Evolutionary conservation across 1,284 basidiomycete species (phyloP), one percentile per base, ranked within the genome.

Genomic region (Trametes pubescens): DNA sequence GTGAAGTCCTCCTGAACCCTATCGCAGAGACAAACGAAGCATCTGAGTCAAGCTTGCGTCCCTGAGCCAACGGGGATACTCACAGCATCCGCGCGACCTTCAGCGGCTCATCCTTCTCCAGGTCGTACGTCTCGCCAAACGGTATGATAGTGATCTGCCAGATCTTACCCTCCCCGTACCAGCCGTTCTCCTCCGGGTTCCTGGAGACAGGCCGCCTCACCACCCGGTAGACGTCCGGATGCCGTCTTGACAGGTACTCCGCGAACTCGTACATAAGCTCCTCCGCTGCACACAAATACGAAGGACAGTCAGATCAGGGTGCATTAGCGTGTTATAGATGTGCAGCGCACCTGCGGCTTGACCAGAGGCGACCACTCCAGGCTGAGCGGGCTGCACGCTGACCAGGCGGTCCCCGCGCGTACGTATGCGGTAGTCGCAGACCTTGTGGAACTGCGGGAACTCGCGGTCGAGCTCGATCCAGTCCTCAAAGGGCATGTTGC

Each of bases 1-100:
- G 90, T 90, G 47, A 93, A 78, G 71, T 94, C 92, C 65, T 94
- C 92, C 69, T 92, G 90, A 5, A 86, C 76, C 35, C 85, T 84
- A 24, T 24, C 4, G 44, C 11, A 18, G 2, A 14, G 40, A 3
- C 18, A 54, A 13, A 35, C 6, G 29, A 37, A 47, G 53, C n/a
- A 55, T 26, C 0, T 16, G 44, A 22, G 18, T 5, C 10, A 32
- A 32, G 29, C 13, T 21, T 29, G 26, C 13, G 22, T 7, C 37
- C 32, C n/a, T n/a, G 55, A 22, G 13, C 24, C 4, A 16, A 21
- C 48, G 59, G 24, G 35, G 34, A 6, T 10, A 81, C 86, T 75
- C 65, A 87, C 87, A 89, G 69, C 59, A 84, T 73, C 16, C 83
- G 85, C 32, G 86, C 79, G 48, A 90, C 80, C 60, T 78, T 82